Conservation (phyloP, 345 rosid species). For the Zanthoxylum bungeanum region DNA sequence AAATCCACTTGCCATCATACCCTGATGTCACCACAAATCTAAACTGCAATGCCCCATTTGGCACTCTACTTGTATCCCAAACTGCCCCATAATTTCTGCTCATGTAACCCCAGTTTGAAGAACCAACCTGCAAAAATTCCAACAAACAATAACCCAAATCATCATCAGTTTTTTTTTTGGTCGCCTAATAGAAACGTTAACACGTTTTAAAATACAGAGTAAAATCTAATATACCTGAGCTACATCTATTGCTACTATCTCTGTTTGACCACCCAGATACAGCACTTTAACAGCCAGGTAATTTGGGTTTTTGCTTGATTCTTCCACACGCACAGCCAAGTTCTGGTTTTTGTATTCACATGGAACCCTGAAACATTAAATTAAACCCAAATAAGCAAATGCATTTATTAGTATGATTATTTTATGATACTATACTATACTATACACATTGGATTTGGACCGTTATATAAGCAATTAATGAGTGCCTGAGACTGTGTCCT, state of each 20-base stretch:
- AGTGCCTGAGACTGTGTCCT: background rate
- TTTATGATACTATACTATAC: background rate
- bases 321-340: conserved; percentile 80
- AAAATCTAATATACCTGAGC: too few species aligned
- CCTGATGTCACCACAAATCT: conserved; percentile 74
- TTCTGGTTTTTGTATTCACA: conserved; percentile 68
- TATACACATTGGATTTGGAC: conserved; percentile 21
- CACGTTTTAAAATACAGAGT: too few species aligned
- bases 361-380: conserved; percentile 55
- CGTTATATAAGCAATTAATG: conserved; percentile 35
- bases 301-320: conserved; percentile 71
- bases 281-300: conserved; percentile 70
- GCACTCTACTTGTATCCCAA: conserved; percentile 68
- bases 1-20: conserved; percentile 78
- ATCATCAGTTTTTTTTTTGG: background rate
- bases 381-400: background rate
- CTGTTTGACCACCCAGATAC: conserved; percentile 96
- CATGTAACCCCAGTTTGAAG: conserved; percentile 69
- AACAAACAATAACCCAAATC: background rate
- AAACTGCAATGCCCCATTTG: conserved; percentile 72
- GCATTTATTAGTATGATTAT: background rate
- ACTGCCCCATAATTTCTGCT: conserved; percentile 74
- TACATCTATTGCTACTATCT: conserved; percentile 69
- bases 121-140: conserved; percentile 40
- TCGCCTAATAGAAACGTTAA: too few species aligned